These are phyloP conservation scores for Chernovozyma aurita DNA, from an alignment of 1,139 yeast species.

Conservation along the genomic window DNA sequence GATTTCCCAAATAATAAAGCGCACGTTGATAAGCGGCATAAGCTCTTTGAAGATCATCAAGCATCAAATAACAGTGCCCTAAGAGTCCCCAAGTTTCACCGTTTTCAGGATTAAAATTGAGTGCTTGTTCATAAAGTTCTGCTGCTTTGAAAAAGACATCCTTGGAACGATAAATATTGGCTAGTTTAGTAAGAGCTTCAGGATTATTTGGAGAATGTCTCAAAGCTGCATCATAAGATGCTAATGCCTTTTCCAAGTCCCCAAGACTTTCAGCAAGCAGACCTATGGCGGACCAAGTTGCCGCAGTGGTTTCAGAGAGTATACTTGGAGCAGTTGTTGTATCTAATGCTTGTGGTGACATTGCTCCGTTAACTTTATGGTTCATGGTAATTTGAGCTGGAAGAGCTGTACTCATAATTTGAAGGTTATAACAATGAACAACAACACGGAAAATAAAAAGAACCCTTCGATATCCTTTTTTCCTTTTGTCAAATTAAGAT, in stretches of 20 bases:
- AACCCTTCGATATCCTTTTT: no score
- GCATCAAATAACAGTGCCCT: conserved; percentile 95
- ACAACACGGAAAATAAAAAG: no score
- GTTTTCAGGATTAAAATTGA: conserved; percentile 76
- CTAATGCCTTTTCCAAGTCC: conserved; percentile 83
- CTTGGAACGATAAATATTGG: conserved; percentile 80
- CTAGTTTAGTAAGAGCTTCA: conserved; percentile 79
- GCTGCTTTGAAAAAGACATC: conserved; percentile 94
- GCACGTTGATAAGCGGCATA: conserved; percentile 97
- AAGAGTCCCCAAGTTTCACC: conserved; percentile 97
- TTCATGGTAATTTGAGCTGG: conserved; percentile 18
- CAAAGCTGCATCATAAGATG: conserved; percentile 86
- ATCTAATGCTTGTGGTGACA: conserved; percentile 6
- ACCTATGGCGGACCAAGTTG: conserved; percentile 92
- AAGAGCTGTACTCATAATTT: conserved; percentile 14
- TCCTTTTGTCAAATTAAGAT: no score
- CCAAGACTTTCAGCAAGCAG: conserved; percentile 87
- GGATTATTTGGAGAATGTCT: conserved; percentile 84
- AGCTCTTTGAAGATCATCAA: conserved; percentile 92
- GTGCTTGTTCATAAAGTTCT: conserved; percentile 83
- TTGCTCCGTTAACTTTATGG: conserved; percentile 15
- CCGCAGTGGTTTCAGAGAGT: conserved; percentile 69
- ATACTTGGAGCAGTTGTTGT: conserved; percentile 11
- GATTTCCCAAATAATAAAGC: conserved; percentile 81
- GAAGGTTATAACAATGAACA: no score